Evolutionary conservation across 352 stramenopile genomes (phyloP).

Genomic region (Discostella stelligera): DNA sequence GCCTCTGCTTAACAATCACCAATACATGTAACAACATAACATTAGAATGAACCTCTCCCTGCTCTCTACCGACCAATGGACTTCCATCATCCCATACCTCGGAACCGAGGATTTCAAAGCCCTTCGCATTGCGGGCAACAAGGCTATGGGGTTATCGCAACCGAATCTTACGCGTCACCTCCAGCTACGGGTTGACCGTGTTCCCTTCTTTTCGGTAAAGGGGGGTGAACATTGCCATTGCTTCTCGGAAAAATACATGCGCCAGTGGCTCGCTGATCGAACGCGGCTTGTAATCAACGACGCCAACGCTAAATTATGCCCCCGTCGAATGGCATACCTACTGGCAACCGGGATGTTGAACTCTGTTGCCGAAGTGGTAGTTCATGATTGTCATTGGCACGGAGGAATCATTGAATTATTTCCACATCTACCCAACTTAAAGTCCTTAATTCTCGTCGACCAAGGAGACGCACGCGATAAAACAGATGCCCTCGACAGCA

Average conservation of each 20-base stretch:
- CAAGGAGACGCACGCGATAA: constrained; percentile 10
- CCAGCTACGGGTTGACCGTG: constrained; percentile 30
- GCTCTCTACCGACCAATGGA: constrained; percentile 23
- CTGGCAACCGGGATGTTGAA: constrained; percentile 31
- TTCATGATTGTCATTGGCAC: constrained; percentile 39
- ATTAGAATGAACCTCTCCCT: too few species aligned
- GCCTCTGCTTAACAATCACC: not conserved
- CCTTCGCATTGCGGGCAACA: constrained; percentile 34
- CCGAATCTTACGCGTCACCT: constrained; percentile 41
- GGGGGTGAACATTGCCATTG: too few species aligned
- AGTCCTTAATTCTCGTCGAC: constrained; percentile 24
- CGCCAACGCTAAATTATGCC: constrained; percentile 18
- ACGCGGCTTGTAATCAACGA: constrained; percentile 39
- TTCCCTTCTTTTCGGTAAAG: constrained; percentile 30
- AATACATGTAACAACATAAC: too few species aligned
- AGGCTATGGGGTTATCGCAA: constrained; percentile 16
- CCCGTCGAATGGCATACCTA: constrained; percentile 33
- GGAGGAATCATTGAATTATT: constrained; percentile 21
- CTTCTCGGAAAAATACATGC: constrained; percentile 11
- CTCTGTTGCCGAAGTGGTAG: constrained; percentile 34
- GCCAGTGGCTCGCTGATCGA: constrained; percentile 32
- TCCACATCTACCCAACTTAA: constrained; percentile 19
- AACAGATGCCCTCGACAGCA: constrained; percentile 29
- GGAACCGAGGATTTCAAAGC: constrained; percentile 32
- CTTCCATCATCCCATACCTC: constrained; percentile 35